phyloP scores from a whole-genome alignment of 23 red algal genomes.

The Agarophyton chilense region DNA sequence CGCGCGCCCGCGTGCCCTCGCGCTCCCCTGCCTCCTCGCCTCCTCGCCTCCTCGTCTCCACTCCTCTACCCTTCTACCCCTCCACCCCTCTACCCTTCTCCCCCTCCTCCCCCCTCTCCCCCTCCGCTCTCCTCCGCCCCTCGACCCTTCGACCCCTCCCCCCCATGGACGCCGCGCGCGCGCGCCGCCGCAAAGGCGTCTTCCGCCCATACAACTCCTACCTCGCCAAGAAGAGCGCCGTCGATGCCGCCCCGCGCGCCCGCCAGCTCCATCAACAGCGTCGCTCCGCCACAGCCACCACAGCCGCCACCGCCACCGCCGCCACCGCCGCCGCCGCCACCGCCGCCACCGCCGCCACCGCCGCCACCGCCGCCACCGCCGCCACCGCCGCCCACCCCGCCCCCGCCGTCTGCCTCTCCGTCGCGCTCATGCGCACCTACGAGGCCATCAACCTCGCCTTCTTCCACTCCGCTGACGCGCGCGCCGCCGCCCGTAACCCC shows the following conservation, averaged over 20 bases:
- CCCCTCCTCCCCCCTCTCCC: not conserved
- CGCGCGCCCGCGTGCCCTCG: no score
- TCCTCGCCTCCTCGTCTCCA: not conserved
- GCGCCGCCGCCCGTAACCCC: not conserved
- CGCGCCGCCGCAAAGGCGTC: conserved; percentile 7
- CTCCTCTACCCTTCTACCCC: not conserved
- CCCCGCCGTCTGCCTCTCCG: conserved; percentile 27
- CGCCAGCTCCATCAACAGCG: not conserved
- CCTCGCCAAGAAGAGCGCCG: conserved; percentile 65
- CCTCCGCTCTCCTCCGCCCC: not conserved
- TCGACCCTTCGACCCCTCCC: not conserved
- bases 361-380: no score
- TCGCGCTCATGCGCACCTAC: conserved; percentile 59
- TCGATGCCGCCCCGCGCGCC: conserved; percentile 39
- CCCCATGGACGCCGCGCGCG: not conserved
- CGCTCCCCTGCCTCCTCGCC: no score
- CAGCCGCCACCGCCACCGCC: not conserved
- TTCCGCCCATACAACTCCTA: conserved; percentile 68
- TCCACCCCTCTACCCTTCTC: not conserved
- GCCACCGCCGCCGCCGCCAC: not conserved
- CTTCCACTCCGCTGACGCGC: not conserved
- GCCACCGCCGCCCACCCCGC: not conserved
- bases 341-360: conserved; percentile 2
- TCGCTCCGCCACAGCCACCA: not conserved
- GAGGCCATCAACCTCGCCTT: conserved; percentile 63